These are phyloP conservation scores for Starmerella gropengiesseri DNA, from an alignment of 805 yeast genomes.

Conservation along the genomic window DNA sequence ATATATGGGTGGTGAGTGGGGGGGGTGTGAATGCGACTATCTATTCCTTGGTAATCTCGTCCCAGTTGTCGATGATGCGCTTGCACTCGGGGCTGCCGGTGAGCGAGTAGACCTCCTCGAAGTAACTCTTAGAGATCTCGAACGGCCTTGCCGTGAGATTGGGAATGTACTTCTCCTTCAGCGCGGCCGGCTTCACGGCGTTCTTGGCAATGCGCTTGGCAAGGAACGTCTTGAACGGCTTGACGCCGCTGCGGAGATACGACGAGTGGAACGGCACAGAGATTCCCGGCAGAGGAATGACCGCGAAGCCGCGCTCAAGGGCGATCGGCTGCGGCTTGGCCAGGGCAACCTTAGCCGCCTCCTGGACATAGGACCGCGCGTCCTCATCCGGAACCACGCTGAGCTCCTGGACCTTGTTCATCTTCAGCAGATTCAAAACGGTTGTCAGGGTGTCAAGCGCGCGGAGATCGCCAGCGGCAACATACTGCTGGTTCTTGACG, in stretches of 20 bases:
- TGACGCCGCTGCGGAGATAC: constrained; percentile 96
- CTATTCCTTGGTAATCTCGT: constrained; percentile 42
- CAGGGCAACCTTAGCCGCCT: constrained; percentile 65
- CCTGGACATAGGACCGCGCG: constrained; percentile 75
- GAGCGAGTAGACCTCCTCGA: constrained; percentile 86
- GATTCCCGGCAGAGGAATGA: constrained; percentile 95
- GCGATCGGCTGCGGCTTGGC: constrained; percentile 96
- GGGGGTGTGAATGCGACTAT: background rate
- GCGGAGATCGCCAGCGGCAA: constrained; percentile 96
- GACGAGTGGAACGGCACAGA: constrained; percentile 99
- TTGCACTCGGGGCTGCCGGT: constrained; percentile 88
- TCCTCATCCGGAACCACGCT: constrained; percentile 80
- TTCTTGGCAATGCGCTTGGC: constrained; percentile 90
- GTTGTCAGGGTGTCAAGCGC: constrained; percentile 87
- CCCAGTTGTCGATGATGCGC: constrained; percentile 91
- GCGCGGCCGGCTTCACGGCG: constrained; percentile 87
- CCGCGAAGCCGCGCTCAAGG: constrained; percentile 94
- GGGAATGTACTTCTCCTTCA: constrained; percentile 93
- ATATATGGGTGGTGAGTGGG: background rate
- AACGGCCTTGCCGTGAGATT: constrained; percentile 97
- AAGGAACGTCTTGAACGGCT: constrained; percentile 96
- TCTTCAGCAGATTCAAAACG: constrained; percentile 82
- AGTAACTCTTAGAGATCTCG: constrained; percentile 89
- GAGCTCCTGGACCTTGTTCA: constrained; percentile 82
- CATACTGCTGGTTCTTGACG: constrained; percentile 97